Evolutionary conservation across 371 early-diverging fungal genomes (phyloP), one percentile per base, ranked within the genome.

Genomic region (Saksenaea vasiformis): DNA sequence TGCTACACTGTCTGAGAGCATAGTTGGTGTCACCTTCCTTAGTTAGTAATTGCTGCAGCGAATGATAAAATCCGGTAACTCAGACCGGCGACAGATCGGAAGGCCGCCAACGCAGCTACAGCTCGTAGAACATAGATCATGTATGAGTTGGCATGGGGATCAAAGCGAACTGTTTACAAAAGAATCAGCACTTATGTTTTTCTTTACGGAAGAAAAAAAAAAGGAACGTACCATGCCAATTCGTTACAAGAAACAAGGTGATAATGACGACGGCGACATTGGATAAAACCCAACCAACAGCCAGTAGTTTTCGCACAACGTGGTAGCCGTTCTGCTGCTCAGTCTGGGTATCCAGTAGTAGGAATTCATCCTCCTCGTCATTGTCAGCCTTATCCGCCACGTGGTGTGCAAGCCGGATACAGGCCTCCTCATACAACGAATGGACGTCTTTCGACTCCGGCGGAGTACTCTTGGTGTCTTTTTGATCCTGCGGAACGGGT

Each of bases 281-380:
- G 54, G 87, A 82, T 61, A 92, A 77, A 66, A 94, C 83, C 96
- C 96, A 97, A 24, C 80, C 70, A n/a, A 95, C 79, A 8, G 96
- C 87, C 19, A 95, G 70, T 5, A 84, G 72, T 0, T 96, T 96
- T 28, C 98, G 86, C 83, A 95, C 94, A 55, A 81, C 73, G 69
- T 88, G 88, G 78, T 93, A 95, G 70, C 89, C 87, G 65, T 97
- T 97, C 61, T 95, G 93, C 66, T 85, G 87, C 65, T 90, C 91
- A 14, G 91, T 91, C 62, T 83, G 80, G n/a, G 87, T 84, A 73
- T 93, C 95, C 2, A 87, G 80, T 61, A 90, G 82, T 36, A 77
- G 35, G 8, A 56, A 62, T 62, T 80, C 78, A 7, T 74, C 77
- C 31, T 78, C 75, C 10, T 67, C 10, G 71, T 70, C 11, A 53